Evolutionary conservation across 2,329 filamentous ascomycete species (phyloP), one percentile per base, ranked within the genome.

Genomic region (Orbilia oligospora): DNA sequence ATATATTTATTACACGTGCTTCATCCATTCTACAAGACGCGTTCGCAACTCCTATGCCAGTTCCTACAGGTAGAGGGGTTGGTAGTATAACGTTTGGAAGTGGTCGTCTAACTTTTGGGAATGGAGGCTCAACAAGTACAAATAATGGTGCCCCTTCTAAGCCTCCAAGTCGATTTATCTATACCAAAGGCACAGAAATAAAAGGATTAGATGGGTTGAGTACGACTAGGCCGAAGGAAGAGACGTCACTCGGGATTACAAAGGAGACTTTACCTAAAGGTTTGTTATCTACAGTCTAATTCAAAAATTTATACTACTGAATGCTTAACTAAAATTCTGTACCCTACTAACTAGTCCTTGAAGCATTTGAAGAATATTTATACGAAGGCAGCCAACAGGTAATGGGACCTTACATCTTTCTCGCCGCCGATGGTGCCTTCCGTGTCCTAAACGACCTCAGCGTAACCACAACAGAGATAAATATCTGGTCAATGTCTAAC

Each of bases 181-280:
- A 55, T 48, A 46, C 18, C n/a, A 72, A 58, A 44, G 56, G 68
- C 1, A 30, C 22, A 0, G 18, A 9, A 2, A 56, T 22, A 18
- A 72, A 55, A 27, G 38, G 48, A 6, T 12, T 36, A 10, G 44
- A 64, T 53, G 67, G 67, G n/a, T 71, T 71, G 27, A 46, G 44
- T 46, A 41, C 38, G 5, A 16, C 16, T 38, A 10, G n/a, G 8
- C 22, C 3, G 12, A 64, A 65, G 24, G 33, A 71, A 4, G 46
- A 65, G 6, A 53, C 18, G 5, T 30, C 48, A 8, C 1, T 30
- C 12, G 56, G 56, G 27, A 51, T 71, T 46, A 71, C 69, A 1
- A 71, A 71, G 27, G 69, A 71, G 1, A 55, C 58, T 20, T 44
- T 71, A 14, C 48, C 48, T 1, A 33, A 71, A 65, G 69, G 69